phyloP scores from a whole-genome alignment of 441 rosid species.

The Adansonia madagascariensis region DNA sequence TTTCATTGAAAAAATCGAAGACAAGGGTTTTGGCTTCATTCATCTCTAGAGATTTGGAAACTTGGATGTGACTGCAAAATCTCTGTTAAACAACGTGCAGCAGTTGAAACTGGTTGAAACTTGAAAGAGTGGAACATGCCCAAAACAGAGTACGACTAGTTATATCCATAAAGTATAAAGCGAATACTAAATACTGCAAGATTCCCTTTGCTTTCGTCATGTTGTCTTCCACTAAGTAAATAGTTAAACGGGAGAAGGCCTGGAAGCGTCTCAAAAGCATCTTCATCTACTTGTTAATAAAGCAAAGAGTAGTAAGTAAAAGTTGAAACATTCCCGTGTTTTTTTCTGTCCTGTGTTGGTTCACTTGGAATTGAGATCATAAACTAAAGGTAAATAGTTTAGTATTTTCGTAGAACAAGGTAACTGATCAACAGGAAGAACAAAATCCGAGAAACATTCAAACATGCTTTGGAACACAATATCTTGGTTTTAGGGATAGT shows the following conservation, averaged over 20 bases:
- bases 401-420: background rate
- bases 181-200: slow-evolving; percentile 16
- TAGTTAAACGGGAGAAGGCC: background rate
- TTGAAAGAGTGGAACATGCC: background rate
- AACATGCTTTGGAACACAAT: background rate
- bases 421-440: background rate
- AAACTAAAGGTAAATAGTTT: background rate
- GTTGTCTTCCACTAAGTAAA: slow-evolving; percentile 28
- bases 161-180: background rate
- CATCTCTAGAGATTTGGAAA: slow-evolving; percentile 3
- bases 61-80: background rate
- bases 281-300: slow-evolving; percentile 19
- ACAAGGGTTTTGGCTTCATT: background rate
- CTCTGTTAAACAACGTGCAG: background rate
- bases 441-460: background rate
- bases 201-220: slow-evolving; percentile 30
- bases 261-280: slow-evolving; percentile 23
- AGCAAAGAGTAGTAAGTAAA: background rate
- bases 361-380: background rate
- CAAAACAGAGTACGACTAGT: too few species aligned
- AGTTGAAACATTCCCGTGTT: slow-evolving; percentile 7
- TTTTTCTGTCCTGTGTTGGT: background rate
- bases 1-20: too few species aligned
- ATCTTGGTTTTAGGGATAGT: background rate
- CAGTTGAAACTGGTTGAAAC: background rate